phyloP scores from a whole-genome alignment of 129 eudicot genomes.

The Solidago caesia region DNA sequence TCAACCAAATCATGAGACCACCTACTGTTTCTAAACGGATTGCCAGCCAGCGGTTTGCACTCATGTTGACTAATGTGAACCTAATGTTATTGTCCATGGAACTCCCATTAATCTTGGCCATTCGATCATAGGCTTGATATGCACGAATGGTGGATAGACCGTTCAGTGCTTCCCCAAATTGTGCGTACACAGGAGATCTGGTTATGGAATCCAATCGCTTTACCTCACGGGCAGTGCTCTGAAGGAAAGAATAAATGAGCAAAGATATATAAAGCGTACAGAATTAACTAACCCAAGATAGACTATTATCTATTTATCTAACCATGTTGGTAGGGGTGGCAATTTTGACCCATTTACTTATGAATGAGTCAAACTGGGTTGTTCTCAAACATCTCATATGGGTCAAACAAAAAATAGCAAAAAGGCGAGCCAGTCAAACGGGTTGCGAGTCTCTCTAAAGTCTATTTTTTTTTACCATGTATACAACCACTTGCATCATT shows the following conservation, averaged over 20 bases:
- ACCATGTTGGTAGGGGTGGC: neutral
- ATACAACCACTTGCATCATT: neutral
- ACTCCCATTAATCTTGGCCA: slow-evolving; percentile 78
- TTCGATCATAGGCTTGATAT: slow-evolving; percentile 83
- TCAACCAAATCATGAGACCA: slow-evolving; percentile 95
- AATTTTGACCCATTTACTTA: neutral
- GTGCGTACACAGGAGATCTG: slow-evolving; percentile 95
- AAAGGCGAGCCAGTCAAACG: neutral
- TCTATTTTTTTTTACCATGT: neutral
- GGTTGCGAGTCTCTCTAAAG: neutral
- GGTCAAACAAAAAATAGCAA: neutral
- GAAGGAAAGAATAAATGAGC: slow-evolving; percentile 20
- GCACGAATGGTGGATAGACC: slow-evolving; percentile 95
- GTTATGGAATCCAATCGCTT: slow-evolving; percentile 88
- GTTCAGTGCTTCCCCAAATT: slow-evolving; percentile 91
- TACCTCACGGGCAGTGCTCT: slow-evolving; percentile 98
- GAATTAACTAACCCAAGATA: neutral
- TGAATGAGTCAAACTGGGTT: neutral
- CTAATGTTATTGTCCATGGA: slow-evolving; percentile 93
- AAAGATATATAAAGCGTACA: neutral
- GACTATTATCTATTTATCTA: neutral
- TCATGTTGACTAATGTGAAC: slow-evolving; percentile 79
- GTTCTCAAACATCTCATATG: neutral
- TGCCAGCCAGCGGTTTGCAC: slow-evolving; percentile 95
- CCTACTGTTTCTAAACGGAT: slow-evolving; percentile 88